These are phyloP conservation scores for Bromus sterilis DNA, from an alignment of 176 grass and related monocot genomes.

Conservation along the genomic window DNA sequence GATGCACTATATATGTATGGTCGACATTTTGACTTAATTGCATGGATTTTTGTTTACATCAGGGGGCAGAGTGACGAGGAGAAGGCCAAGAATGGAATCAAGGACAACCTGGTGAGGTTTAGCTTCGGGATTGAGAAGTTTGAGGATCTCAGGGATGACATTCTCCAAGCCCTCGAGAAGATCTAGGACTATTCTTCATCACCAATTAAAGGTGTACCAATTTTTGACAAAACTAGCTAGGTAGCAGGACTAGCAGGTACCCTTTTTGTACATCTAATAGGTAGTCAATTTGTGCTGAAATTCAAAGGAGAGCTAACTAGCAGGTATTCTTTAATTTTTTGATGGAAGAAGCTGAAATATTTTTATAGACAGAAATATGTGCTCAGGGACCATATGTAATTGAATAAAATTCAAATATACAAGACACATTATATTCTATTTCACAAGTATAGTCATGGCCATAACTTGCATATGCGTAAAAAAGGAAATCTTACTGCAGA, in stretches of 20 bases:
- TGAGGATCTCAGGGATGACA: slow-evolving; percentile 44
- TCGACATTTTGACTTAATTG: neutral
- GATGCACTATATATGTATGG: neutral
- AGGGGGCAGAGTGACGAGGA: neutral
- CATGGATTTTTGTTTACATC: neutral
- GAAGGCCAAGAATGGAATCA: slow-evolving; percentile 39
- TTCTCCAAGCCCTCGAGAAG: slow-evolving; percentile 40
- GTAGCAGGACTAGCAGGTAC: neutral
- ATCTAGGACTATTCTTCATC: neutral
- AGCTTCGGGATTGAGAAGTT: slow-evolving; percentile 62
- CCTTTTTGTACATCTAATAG: neutral
- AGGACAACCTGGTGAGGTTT: slow-evolving; percentile 42
- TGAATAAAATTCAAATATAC: neutral
- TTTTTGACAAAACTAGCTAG: neutral
- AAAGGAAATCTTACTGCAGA: too few relatives aligned
- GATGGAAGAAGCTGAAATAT: neutral
- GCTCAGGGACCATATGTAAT: neutral
- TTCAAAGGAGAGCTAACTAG: neutral
- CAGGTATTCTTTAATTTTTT: neutral
- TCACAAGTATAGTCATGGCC: neutral
- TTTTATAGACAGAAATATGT: neutral
- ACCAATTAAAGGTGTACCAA: neutral
- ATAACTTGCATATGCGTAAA: too few relatives aligned
- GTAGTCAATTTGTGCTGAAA: neutral
- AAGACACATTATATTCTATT: too few relatives aligned